Percentiles rank a stretch among this genome's conserved stretches.
Conservation (phyloP, 2,329 filamentous ascomycete genomes). For the Xylaria multiplex region DNA sequence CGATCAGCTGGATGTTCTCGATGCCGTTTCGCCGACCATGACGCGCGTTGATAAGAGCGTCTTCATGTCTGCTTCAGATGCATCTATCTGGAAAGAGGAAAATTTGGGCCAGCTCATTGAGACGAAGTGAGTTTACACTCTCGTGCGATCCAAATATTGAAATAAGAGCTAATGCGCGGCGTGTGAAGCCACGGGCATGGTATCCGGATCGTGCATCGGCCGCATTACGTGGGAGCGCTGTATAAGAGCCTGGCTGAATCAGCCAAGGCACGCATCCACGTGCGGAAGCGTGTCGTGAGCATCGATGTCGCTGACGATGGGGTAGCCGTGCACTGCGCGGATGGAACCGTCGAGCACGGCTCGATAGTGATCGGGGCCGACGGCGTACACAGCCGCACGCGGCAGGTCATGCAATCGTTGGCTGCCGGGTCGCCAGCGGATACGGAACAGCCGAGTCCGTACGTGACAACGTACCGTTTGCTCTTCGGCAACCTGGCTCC, state of each 20-base stretch:
- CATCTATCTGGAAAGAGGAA: constrained; percentile 19
- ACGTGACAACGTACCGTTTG: constrained; percentile 41
- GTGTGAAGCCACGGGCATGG: constrained; percentile 42
- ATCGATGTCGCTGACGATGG: constrained; percentile 42
- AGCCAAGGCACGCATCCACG: constrained; percentile 37
- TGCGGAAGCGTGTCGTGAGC: constrained; percentile 42
- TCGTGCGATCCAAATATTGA: background rate
- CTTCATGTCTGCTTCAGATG: constrained; percentile 37
- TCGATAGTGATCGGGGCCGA: constrained; percentile 56
- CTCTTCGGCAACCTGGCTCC: constrained; percentile 37
- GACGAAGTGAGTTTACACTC: constrained; percentile 33
- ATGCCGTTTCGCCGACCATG: constrained; percentile 29
- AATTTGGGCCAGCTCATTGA: constrained; percentile 10
- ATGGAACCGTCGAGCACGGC: constrained; percentile 50
- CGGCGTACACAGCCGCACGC: constrained; percentile 53
- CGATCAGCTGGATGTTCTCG: constrained; percentile 43
- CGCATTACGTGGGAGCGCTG: constrained; percentile 40
- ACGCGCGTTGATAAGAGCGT: constrained; percentile 20
- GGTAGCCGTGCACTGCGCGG: constrained; percentile 48
- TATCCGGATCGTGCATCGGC: constrained; percentile 40
- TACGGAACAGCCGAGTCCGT: constrained; percentile 36
- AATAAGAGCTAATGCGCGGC: background rate
- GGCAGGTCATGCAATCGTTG: constrained; percentile 48
- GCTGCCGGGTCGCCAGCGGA: constrained; percentile 28
- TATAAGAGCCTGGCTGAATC: constrained; percentile 38